Percentiles rank a stretch among this genome's conserved stretches.
These are phyloP conservation scores for Cyberlindnera japonica DNA, from an alignment of 805 yeast genomes.

Conservation along the genomic window DNA sequence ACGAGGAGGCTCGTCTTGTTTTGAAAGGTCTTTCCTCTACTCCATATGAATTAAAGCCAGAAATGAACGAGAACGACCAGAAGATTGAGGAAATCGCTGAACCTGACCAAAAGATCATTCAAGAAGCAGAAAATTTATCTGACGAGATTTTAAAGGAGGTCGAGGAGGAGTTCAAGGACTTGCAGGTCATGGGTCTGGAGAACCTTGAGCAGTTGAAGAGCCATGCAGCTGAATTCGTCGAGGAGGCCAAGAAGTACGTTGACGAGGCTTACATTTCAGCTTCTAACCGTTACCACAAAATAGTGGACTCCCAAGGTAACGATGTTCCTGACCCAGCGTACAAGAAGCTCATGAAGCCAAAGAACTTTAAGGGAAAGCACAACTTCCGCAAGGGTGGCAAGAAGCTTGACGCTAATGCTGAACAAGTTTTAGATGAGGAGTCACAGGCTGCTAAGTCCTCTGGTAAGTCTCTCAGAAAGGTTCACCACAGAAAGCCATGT, in stretches of 20 bases:
- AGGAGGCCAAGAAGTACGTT: slow-evolving; percentile 6
- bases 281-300: slow-evolving; percentile 6
- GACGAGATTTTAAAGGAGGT: slow-evolving; percentile 1
- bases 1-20: slow-evolving; percentile 11
- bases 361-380: slow-evolving; percentile 7
- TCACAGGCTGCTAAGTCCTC: not conserved
- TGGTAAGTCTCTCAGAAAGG: not conserved
- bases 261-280: slow-evolving; percentile 7
- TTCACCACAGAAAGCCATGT: not conserved
- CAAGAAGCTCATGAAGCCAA: slow-evolving; percentile 3
- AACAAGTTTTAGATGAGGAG: not conserved
- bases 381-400: not conserved
- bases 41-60: slow-evolving; percentile 1
- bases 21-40: slow-evolving; percentile 2
- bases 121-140: not conserved
- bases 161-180: slow-evolving; percentile 3
- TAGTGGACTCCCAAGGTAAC: slow-evolving; percentile 8
- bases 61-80: not conserved
- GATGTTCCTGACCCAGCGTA: slow-evolving; percentile 3
- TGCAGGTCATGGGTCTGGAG: slow-evolving; percentile 4
- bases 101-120: not conserved
- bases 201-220: slow-evolving; percentile 5
- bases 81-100: slow-evolving; percentile 1
- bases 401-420: not conserved
- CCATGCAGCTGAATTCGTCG: slow-evolving; percentile 7